Conservation (phyloP, 148 eudicot genomes). For the Tetragonia tetragonoides region DNA sequence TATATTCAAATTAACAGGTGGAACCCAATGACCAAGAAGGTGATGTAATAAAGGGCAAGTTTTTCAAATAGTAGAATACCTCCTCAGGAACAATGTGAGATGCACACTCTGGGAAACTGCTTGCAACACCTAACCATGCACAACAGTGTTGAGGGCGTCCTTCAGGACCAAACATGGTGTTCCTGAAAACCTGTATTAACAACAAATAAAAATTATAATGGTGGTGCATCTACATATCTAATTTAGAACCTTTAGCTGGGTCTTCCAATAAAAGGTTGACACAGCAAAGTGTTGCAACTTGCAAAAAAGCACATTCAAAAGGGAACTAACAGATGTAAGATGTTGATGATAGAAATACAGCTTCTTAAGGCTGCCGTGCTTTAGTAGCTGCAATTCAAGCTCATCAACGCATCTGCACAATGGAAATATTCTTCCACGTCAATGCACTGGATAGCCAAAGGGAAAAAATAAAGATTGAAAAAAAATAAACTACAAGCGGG, state of each 20-base stretch:
- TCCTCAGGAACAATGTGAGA: slow-evolving; percentile 94
- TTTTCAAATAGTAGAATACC: slow-evolving; percentile 43
- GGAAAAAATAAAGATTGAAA: neutral
- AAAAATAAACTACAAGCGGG: neutral
- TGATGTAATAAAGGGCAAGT: slow-evolving; percentile 3
- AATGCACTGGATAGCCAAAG: neutral
- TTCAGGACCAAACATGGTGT: slow-evolving; percentile 99
- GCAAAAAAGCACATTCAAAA: slow-evolving; percentile 6
- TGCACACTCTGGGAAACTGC: slow-evolving; percentile 98
- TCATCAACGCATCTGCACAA: slow-evolving; percentile 91
- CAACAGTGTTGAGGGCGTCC: slow-evolving; percentile 99
- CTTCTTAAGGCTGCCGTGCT: slow-evolving; percentile 92
- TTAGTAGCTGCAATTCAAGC: slow-evolving; percentile 87
- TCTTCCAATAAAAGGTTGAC: slow-evolving; percentile 13
- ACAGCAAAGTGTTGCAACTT: slow-evolving; percentile 8
- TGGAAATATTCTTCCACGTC: neutral
- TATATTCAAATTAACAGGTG: neutral
- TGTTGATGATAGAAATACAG: slow-evolving; percentile 98
- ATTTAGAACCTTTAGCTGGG: neutral
- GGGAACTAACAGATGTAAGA: slow-evolving; percentile 82
- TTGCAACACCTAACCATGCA: slow-evolving; percentile 99
- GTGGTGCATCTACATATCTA: neutral
- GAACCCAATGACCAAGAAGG: neutral
- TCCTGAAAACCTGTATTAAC: slow-evolving; percentile 79
- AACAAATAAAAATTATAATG: slow-evolving; percentile 13